Conservation (phyloP, 805 yeast species). For the Metschnikowia koreensis region DNA sequence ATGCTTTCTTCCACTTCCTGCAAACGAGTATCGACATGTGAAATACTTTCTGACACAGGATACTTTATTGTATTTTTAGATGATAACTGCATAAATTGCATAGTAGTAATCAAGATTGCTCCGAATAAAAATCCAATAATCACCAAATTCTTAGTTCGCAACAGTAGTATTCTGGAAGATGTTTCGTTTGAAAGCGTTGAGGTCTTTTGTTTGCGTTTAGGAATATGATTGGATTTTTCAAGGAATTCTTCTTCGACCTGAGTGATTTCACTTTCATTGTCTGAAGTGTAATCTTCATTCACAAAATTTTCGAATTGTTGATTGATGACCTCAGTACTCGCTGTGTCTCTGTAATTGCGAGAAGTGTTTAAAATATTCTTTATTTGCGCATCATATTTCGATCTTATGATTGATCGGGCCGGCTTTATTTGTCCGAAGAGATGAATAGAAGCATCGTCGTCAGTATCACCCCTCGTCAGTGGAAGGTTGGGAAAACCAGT, state of each 20-base stretch:
- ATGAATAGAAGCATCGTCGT: constrained; percentile 44
- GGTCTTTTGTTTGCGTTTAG: not conserved
- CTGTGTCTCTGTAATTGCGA: not conserved
- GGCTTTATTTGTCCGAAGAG: constrained; percentile 37
- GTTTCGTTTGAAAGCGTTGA: not conserved
- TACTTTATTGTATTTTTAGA: not conserved
- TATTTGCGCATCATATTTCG: constrained; percentile 14
- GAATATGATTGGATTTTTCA: not conserved
- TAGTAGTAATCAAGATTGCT: not conserved
- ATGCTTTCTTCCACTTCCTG: constrained; percentile 12
- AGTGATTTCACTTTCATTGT: constrained; percentile 11
- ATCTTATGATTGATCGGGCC: constrained; percentile 30
- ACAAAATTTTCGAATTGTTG: constrained; percentile 19
- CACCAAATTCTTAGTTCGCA: not conserved
- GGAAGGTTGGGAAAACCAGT: constrained; percentile 37
- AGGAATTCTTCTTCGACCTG: not conserved
- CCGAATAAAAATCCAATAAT: constrained; percentile 1
- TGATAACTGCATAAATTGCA: not conserved
- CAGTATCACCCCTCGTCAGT: constrained; percentile 36
- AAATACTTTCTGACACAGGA: not conserved
- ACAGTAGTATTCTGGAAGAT: not conserved
- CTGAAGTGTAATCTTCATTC: constrained; percentile 7
- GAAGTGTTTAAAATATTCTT: constrained; percentile 9
- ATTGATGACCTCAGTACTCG: constrained; percentile 12
- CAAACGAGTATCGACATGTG: constrained; percentile 11